These are phyloP conservation scores for Kodamaea neixiangensis DNA, from an alignment of 805 yeast genomes.

Conservation along the genomic window DNA sequence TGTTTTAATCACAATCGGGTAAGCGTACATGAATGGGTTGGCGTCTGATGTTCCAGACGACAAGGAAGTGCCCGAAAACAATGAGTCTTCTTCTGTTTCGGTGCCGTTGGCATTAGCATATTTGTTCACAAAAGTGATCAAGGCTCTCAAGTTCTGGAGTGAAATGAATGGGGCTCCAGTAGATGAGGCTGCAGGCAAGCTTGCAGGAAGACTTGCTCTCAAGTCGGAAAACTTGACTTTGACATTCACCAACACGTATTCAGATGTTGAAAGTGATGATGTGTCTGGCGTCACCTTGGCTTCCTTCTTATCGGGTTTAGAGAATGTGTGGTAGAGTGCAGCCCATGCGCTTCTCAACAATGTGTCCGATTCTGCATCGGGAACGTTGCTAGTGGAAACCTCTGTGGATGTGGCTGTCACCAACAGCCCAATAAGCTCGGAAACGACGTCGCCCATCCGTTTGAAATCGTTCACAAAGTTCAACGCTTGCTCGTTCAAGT, in stretches of 20 bases:
- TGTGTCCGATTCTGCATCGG: slow-evolving; percentile 14
- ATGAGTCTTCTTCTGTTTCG: slow-evolving; percentile 16
- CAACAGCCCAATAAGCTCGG: slow-evolving; percentile 30
- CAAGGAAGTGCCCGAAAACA: slow-evolving; percentile 2
- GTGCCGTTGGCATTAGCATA: slow-evolving; percentile 31
- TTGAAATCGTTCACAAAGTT: slow-evolving; percentile 20
- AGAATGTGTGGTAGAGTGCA: slow-evolving; percentile 44
- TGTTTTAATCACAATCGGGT: slow-evolving; percentile 39
- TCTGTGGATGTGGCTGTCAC: slow-evolving; percentile 18
- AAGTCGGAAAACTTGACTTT: slow-evolving; percentile 65
- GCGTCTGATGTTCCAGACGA: background rate
- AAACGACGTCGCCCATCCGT: slow-evolving; percentile 27
- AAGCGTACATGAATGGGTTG: slow-evolving; percentile 5
- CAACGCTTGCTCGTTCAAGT: slow-evolving; percentile 28
- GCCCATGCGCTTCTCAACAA: slow-evolving; percentile 41
- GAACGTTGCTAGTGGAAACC: slow-evolving; percentile 4
- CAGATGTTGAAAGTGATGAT: slow-evolving; percentile 15
- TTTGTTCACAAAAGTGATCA: slow-evolving; percentile 62
- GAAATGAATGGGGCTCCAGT: slow-evolving; percentile 58
- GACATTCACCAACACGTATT: slow-evolving; percentile 67
- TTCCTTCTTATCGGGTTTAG: slow-evolving; percentile 18
- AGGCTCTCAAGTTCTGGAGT: slow-evolving; percentile 58
- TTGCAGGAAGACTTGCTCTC: slow-evolving; percentile 52
- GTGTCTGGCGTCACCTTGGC: slow-evolving; percentile 8
- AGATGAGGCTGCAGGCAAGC: slow-evolving; percentile 51